phyloP scores from a whole-genome alignment of 2,329 filamentous ascomycete genomes.

The Colletotrichum destructivum region DNA sequence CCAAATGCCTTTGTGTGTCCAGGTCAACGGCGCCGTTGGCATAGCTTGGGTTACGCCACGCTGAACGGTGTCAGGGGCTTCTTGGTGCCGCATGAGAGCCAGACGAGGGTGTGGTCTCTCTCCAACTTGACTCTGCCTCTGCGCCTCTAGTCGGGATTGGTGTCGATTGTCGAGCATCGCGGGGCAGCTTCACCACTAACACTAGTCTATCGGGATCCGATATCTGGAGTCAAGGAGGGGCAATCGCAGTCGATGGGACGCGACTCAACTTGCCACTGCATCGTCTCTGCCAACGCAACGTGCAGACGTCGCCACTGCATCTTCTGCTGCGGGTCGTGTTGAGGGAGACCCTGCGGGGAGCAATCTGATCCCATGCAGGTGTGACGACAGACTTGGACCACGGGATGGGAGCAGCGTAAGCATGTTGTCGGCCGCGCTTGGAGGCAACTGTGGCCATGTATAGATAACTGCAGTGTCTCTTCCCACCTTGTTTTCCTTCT shows the following conservation, averaged over 20 bases:
- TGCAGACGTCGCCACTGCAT: constrained; percentile 40
- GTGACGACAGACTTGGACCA: constrained; percentile 37
- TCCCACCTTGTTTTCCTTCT: too few species aligned
- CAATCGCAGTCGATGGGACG: constrained; percentile 24
- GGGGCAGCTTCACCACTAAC: constrained; percentile 30
- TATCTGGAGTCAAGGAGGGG: constrained; percentile 35
- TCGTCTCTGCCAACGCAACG: constrained; percentile 43
- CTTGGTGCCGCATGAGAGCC: background rate
- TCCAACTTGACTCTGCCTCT: background rate
- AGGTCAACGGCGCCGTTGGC: constrained; percentile 23
- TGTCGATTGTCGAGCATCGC: constrained; percentile 15
- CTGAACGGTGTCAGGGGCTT: constrained; percentile 11
- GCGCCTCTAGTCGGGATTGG: background rate
- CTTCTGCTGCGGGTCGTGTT: constrained; percentile 40
- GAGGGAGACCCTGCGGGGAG: constrained; percentile 39
- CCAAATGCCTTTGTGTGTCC: constrained; percentile 12
- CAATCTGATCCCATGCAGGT: constrained; percentile 32
- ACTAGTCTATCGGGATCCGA: constrained; percentile 31
- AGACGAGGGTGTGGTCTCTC: background rate
- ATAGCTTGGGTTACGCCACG: constrained; percentile 21
- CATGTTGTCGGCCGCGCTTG: background rate
- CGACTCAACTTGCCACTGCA: constrained; percentile 37
- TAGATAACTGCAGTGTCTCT: background rate
- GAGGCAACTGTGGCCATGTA: background rate
- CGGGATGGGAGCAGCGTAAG: background rate